Conservation (phyloP, 441 rosid species). For the Manihot esculenta region DNA sequence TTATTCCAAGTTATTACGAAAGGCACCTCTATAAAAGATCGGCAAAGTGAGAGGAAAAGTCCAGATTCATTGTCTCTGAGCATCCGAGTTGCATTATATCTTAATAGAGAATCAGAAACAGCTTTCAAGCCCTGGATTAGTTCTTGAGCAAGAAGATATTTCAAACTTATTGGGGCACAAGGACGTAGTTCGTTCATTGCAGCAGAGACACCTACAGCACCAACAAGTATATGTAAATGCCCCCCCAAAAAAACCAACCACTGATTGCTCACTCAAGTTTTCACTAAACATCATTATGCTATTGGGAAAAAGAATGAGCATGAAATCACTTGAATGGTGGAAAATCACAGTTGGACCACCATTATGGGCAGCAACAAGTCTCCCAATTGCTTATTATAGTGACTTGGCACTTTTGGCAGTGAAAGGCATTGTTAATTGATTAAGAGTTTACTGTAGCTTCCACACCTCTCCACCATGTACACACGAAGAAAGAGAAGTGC, state of each 20-base stretch:
- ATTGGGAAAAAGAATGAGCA: too few relatives aligned
- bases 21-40: constrained; percentile 76
- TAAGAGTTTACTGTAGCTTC: too few relatives aligned
- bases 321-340: too few relatives aligned
- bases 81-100: constrained; percentile 88
- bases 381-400: too few relatives aligned
- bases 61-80: constrained; percentile 84
- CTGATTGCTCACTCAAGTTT: too few relatives aligned
- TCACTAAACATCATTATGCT: too few relatives aligned
- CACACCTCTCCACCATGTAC: too few relatives aligned
- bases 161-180: constrained; percentile 85
- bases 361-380: too few relatives aligned
- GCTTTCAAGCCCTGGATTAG: constrained; percentile 74
- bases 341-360: too few relatives aligned
- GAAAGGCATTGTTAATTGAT: too few relatives aligned
- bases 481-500: too few relatives aligned
- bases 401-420: too few relatives aligned
- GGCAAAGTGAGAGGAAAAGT: constrained; percentile 86
- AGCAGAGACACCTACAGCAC: constrained; percentile 74
- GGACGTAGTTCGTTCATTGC: constrained; percentile 93
- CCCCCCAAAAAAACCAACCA: background rate
- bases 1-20: constrained; percentile 10
- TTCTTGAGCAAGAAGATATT: constrained; percentile 72
- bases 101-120: constrained; percentile 72
- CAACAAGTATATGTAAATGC: constrained; percentile 15